Conservation (phyloP, 2,329 filamentous ascomycete species). For the Pseudogymnoascus sp. region DNA sequence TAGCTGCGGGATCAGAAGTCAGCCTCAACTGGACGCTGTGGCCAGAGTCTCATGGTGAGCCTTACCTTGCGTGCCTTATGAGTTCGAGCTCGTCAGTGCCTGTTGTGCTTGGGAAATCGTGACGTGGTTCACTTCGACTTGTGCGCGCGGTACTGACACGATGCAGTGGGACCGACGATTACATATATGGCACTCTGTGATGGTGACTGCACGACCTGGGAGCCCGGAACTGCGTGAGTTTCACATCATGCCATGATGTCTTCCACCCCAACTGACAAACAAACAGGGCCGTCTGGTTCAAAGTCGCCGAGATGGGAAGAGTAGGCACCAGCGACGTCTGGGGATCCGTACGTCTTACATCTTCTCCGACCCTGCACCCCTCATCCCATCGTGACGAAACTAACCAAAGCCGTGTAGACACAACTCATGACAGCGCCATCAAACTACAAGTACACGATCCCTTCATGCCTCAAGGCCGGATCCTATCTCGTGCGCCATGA, state of each 20-base stretch:
- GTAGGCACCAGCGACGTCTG: slow-evolving; percentile 15
- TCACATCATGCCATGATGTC: neutral
- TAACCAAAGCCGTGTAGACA: neutral
- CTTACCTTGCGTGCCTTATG: slow-evolving; percentile 3
- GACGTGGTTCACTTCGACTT: neutral
- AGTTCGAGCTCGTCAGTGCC: neutral
- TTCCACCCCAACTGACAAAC: neutral
- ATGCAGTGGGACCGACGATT: slow-evolving; percentile 41
- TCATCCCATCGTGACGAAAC: neutral
- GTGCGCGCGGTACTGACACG: slow-evolving; percentile 41
- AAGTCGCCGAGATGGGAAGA: slow-evolving; percentile 14
- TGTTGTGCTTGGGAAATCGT: neutral
- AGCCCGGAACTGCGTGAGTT: slow-evolving; percentile 37
- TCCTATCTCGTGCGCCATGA: slow-evolving; percentile 47
- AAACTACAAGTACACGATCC: slow-evolving; percentile 38
- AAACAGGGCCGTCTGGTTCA: slow-evolving; percentile 18
- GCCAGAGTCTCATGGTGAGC: slow-evolving; percentile 31
- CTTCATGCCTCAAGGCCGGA: slow-evolving; percentile 42
- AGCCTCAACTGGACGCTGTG: slow-evolving; percentile 48
- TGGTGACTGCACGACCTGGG: slow-evolving; percentile 42
- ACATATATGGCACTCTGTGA: slow-evolving; percentile 56
- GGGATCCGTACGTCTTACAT: slow-evolving; percentile 9
- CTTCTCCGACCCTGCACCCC: neutral
- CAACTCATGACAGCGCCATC: slow-evolving; percentile 12
- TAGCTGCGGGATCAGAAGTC: slow-evolving; percentile 46